Evolutionary conservation across 73 alveolate genomes (phyloP).

Genomic region (Urostyla sp.): DNA sequence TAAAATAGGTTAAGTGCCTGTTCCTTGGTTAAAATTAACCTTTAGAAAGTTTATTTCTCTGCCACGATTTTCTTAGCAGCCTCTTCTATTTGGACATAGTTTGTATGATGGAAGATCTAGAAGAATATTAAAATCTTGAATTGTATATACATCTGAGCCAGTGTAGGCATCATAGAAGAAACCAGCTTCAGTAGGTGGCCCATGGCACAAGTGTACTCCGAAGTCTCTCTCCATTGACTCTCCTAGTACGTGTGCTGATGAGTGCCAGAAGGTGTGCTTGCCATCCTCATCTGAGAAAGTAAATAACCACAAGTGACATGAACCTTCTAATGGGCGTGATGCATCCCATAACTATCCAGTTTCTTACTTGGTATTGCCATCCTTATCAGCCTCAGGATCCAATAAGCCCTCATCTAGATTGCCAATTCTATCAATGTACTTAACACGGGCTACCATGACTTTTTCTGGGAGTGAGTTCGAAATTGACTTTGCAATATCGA

Average conservation of each 20-base stretch:
- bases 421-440: slow-evolving; percentile 79
- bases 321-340: slow-evolving; percentile 99
- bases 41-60: slow-evolving; percentile 94
- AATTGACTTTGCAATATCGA: slow-evolving; percentile 88
- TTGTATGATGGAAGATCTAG: slow-evolving; percentile 81
- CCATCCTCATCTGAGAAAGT: slow-evolving; percentile 98
- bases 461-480: slow-evolving; percentile 88
- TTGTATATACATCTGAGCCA: slow-evolving; percentile 81
- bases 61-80: slow-evolving; percentile 84
- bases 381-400: slow-evolving; percentile 85
- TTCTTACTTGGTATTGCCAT: slow-evolving; percentile 76
- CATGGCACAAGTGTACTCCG: slow-evolving; percentile 98
- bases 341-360: slow-evolving; percentile 90
- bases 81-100: slow-evolving; percentile 91
- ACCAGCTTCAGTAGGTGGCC: slow-evolving; percentile 99
- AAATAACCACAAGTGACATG: slow-evolving; percentile 94
- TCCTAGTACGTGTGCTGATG: slow-evolving; percentile 98
- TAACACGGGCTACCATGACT: slow-evolving; percentile 92
- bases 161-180: slow-evolving; percentile 98
- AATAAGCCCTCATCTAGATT: slow-evolving; percentile 70
- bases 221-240: slow-evolving; percentile 92
- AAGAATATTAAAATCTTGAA: neutral
- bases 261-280: slow-evolving; percentile 97
- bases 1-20: slow-evolving; percentile 97
- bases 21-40: slow-evolving; percentile 95